Conservation (phyloP, 1,284 basidiomycete genomes). For the Nidula niveotomentosa region DNA sequence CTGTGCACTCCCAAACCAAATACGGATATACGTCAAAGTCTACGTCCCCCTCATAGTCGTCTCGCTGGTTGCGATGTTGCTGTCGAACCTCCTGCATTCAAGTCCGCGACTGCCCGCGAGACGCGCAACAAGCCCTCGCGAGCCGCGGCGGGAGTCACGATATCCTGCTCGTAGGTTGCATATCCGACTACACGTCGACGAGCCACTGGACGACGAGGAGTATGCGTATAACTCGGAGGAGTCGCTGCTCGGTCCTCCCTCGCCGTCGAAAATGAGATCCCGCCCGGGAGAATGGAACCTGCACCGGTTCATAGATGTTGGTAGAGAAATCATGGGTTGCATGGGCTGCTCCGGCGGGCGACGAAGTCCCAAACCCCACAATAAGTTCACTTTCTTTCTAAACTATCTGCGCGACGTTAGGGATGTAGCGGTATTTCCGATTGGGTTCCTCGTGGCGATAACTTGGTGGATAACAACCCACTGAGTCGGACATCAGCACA, state of each 20-base stretch:
- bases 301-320: no score
- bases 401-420: slow-evolving; percentile 32
- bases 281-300: not conserved
- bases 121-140: slow-evolving; percentile 4
- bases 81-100: slow-evolving; percentile 20
- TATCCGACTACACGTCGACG: not conserved
- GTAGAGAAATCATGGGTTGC: no score
- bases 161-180: not conserved
- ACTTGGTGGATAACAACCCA: slow-evolving; percentile 31
- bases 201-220: not conserved
- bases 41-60: slow-evolving; percentile 51
- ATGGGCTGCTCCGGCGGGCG: no score
- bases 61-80: slow-evolving; percentile 39
- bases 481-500: slow-evolving; percentile 6
- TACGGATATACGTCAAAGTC: slow-evolving; percentile 59
- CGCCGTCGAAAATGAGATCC: not conserved
- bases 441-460: slow-evolving; percentile 32
- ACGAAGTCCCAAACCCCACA: no score
- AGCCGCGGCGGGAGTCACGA: not conserved
- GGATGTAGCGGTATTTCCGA: slow-evolving; percentile 39
- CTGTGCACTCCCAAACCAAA: slow-evolving; percentile 75
- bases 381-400: no score
- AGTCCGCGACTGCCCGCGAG: not conserved
- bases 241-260: not conserved
- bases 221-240: not conserved